Percentiles rank a stretch among this genome's conserved stretches.
phyloP scores from a whole-genome alignment of 441 rosid species.

The Populus hybrid region DNA sequence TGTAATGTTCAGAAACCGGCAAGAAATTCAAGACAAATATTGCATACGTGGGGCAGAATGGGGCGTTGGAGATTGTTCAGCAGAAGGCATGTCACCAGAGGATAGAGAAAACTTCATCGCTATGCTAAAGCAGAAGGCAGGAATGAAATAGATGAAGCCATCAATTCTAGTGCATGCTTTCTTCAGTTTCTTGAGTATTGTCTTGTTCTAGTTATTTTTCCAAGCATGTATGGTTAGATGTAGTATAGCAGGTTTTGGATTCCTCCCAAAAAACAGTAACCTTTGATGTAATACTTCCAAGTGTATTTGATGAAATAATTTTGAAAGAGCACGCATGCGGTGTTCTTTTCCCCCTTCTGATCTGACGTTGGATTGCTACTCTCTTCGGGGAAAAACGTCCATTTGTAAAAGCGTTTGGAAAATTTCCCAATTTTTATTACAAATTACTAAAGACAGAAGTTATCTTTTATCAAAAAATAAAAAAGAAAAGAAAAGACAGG shows the following conservation, averaged over 20 bases:
- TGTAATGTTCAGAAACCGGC: constrained; percentile 50
- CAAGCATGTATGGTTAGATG: background rate
- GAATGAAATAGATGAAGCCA: constrained; percentile 18
- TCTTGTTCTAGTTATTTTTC: background rate
- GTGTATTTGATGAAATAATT: background rate
- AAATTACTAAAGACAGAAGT: background rate
- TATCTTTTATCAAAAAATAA: background rate
- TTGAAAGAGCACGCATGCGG: background rate
- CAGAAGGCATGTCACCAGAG: constrained; percentile 70
- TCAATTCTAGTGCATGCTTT: background rate
- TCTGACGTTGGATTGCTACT: background rate
- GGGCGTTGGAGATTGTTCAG: constrained; percentile 95
- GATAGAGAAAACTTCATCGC: constrained; percentile 76
- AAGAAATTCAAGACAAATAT: constrained; percentile 65
- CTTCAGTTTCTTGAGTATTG: background rate
- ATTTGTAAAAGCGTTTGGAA: background rate
- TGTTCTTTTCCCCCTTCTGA: background rate
- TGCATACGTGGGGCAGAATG: constrained; percentile 93
- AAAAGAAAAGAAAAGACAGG: background rate
- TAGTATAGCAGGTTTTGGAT: background rate
- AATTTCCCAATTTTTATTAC: background rate
- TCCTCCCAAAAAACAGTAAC: background rate
- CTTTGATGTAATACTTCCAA: background rate
- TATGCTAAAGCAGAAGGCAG: constrained; percentile 68
- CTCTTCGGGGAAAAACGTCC: background rate